Evolutionary conservation across 2,329 filamentous ascomycete species (phyloP).

Genomic region (Bipolaris victoriae): DNA sequence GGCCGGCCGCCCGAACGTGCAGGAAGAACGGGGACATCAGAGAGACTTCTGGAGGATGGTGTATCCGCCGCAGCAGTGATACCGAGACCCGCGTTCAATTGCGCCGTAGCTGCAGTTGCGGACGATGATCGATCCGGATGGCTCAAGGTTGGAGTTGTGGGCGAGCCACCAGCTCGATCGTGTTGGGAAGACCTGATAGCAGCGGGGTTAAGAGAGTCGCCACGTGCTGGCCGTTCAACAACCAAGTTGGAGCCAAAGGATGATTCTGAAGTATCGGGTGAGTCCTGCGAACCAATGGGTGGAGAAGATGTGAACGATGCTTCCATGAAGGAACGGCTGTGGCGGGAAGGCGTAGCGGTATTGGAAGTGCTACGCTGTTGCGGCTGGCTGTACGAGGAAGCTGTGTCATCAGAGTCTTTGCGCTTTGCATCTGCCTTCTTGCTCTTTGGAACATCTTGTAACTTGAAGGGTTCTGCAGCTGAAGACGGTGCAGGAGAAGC

Average conservation of each 20-base stretch:
- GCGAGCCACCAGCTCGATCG: constrained; percentile 58
- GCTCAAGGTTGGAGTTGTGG: constrained; percentile 50
- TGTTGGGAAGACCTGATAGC: constrained; percentile 62
- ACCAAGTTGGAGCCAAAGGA: constrained; percentile 50
- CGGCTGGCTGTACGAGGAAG: constrained; percentile 25
- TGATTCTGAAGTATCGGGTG: constrained; percentile 42
- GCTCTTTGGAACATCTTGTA: constrained; percentile 79
- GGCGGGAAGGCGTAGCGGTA: constrained; percentile 44
- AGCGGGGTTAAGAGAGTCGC: constrained; percentile 62
- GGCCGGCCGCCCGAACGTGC: constrained; percentile 57
- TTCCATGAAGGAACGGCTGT: constrained; percentile 42
- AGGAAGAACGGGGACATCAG: constrained; percentile 54
- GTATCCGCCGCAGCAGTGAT: constrained; percentile 54
- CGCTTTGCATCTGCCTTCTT: constrained; percentile 57
- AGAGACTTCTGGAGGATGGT: constrained; percentile 47
- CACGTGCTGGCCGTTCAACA: constrained; percentile 60
- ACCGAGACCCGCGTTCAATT: constrained; percentile 51
- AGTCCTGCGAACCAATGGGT: constrained; percentile 46
- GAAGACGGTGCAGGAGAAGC: constrained; percentile 44
- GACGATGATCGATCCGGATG: constrained; percentile 52
- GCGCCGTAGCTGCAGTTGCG: constrained; percentile 31
- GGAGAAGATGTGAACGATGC: constrained; percentile 47
- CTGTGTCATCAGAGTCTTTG: constrained; percentile 54
- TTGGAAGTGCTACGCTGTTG: constrained; percentile 48
- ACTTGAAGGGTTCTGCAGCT: constrained; percentile 63